These are phyloP conservation scores for Penicillium desertorum DNA, from an alignment of 495 filamentous ascomycete genomes.

Conservation along the genomic window DNA sequence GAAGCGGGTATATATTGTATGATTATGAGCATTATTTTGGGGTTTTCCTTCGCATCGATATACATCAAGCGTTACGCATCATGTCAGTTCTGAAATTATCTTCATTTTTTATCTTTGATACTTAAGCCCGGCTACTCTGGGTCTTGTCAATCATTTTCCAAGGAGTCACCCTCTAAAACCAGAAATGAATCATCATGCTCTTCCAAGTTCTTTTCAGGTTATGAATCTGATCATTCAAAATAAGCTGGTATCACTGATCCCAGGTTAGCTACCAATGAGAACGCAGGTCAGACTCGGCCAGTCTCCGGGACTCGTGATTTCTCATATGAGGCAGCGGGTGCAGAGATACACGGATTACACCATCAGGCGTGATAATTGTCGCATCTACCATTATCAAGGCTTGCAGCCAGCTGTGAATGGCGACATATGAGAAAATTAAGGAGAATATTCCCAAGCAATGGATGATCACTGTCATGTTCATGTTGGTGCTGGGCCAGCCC, in stretches of 20 bases:
- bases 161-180: neutral
- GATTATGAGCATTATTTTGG: conserved; percentile 3
- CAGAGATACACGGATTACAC: neutral
- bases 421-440: neutral
- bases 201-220: neutral
- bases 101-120: neutral
- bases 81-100: conserved; percentile 2
- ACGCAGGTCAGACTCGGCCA: neutral
- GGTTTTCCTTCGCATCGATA: conserved; percentile 2
- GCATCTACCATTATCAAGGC: conserved; percentile 5
- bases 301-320: neutral
- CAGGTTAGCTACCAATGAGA: neutral
- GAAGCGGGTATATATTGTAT: conserved; percentile 1
- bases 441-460: neutral
- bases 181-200: neutral
- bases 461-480: neutral
- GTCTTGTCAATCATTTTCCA: neutral
- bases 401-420: neutral
- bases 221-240: neutral
- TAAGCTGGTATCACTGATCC: neutral
- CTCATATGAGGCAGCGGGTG: neutral
- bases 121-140: neutral
- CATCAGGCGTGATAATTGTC: conserved; percentile 11
- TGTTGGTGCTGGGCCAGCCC: neutral
- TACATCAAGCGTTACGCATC: conserved; percentile 5